Base-by-base conservation (phyloP, 2,329 filamentous ascomycete species). In the Venturia asperata region DNA sequence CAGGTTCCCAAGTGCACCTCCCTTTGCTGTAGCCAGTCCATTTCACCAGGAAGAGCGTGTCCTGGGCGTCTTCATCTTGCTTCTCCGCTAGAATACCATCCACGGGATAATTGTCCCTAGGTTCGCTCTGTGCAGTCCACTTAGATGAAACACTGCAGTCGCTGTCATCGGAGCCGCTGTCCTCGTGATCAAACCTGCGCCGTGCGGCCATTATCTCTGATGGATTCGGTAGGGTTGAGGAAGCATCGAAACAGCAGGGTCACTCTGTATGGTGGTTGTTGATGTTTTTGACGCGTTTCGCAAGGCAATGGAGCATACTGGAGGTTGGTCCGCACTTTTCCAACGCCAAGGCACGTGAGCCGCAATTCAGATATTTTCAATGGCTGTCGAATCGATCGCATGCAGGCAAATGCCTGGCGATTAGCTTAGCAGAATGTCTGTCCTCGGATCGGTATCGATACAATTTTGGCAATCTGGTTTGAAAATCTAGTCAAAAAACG, bases 1-100 rank as follows among this genome's bases (percentile, higher is more conserved):
- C 60, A 6, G 60, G 60, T 37, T 61, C 60, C 60, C 60, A 61
- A 27, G 60, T 39, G 39, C 37, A 41, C 21, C 60, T n/a, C 10
- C 17, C 21, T 61, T 27, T 42, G 34, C 15, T 15, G 37, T 61
- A 61, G 21, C 39, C 60, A 5, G 60, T 45, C 60, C 60, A 61
- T 45, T 43, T 43, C 2, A 61, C 42, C 21, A 61, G n/a, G 24
- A 10, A 61, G 21, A 42, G 39, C 37, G 9, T 43, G 6, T 45
- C 34, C 3, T 15, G 7, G 17, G 3, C 5, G 0, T n/a, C 60
- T 42, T 42, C 60, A n/a, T 58, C 52, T 21, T 52, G 5, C 21
- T 45, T 42, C 60, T 61, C 60, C 7, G 60, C 60, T 21, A 61
- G 9, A 15, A 61, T 61, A 10, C 43, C 11, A n/a, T 61, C 60